A percentile compares a stretch with the other conserved stretches of the same genome.
These are phyloP conservation scores for Naegleria fowleri DNA, from an alignment of 208 protist species.

Conservation along the genomic window DNA sequence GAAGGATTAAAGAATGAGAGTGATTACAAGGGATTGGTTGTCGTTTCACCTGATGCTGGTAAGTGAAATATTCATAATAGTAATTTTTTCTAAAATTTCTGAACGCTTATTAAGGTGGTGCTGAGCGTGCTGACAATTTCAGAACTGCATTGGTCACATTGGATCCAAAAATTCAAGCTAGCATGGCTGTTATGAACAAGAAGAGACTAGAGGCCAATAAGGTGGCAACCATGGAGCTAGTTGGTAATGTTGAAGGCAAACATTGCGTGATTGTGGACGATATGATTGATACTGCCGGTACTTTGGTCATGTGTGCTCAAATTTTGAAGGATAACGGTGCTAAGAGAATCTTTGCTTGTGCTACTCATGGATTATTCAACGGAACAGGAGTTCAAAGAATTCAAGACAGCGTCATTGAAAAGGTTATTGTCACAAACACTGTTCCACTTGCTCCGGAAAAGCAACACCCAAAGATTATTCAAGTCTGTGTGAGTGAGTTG, in stretches of 20 bases:
- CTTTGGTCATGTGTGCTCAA: slow-evolving; percentile 78
- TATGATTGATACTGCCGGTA: slow-evolving; percentile 91
- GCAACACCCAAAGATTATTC: slow-evolving; percentile 62
- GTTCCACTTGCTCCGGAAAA: slow-evolving; percentile 57
- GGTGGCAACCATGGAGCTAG: slow-evolving; percentile 75
- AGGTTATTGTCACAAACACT: slow-evolving; percentile 82
- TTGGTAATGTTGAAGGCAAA: slow-evolving; percentile 83
- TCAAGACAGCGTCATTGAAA: slow-evolving; percentile 69
- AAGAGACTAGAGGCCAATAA: slow-evolving; percentile 67
- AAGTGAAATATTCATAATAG: too few species aligned
- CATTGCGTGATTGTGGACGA: slow-evolving; percentile 89
- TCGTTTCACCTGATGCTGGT: slow-evolving; percentile 84
- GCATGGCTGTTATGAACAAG: slow-evolving; percentile 90
- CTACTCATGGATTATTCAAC: slow-evolving; percentile 87
- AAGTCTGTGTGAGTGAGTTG: slow-evolving; percentile 69
- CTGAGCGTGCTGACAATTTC: slow-evolving; percentile 77
- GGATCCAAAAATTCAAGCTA: slow-evolving; percentile 63
- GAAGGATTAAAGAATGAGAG: neutral
- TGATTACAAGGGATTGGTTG: neutral
- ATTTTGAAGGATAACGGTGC: slow-evolving; percentile 82
- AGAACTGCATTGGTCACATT: slow-evolving; percentile 72
- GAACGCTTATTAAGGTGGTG: slow-evolving; percentile 52
- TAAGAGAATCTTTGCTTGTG: slow-evolving; percentile 74
- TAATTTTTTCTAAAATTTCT: too few species aligned
- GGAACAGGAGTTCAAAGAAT: slow-evolving; percentile 70